A percentile compares a stretch with the other conserved stretches of the same genome.
Conservation (phyloP, 1,139 yeast genomes). For the Scheffersomyces titani region DNA sequence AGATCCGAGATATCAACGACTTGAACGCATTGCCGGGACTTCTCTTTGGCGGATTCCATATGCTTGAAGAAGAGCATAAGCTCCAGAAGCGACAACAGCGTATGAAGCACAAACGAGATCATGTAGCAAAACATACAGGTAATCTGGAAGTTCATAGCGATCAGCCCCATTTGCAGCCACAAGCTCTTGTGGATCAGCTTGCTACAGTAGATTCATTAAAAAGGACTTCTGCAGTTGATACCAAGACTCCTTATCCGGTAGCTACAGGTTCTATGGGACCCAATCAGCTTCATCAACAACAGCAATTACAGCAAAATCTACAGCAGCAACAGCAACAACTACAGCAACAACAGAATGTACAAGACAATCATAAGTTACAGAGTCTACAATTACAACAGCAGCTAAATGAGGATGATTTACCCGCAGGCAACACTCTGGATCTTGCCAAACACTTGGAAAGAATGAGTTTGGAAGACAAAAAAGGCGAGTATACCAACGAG, state of each 20-base stretch:
- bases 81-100: slow-evolving; percentile 31
- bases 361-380: background rate
- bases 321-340: background rate
- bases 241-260: background rate
- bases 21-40: slow-evolving; percentile 42
- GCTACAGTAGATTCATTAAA: background rate
- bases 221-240: background rate
- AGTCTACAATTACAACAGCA: background rate
- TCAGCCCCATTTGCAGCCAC: background rate
- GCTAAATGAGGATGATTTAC: background rate
- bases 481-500: slow-evolving; percentile 7
- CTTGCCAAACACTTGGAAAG: slow-evolving; percentile 6
- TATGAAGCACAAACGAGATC: slow-evolving; percentile 6
- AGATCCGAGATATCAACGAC: slow-evolving; percentile 42
- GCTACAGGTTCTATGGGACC: background rate
- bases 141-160: slow-evolving; percentile 4
- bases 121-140: background rate
- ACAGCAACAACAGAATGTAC: background rate
- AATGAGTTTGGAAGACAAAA: slow-evolving; percentile 1
- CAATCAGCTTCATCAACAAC: background rate
- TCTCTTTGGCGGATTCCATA: slow-evolving; percentile 42
- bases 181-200: background rate
- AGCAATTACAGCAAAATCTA: background rate
- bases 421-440: slow-evolving; percentile 1
- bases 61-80: slow-evolving; percentile 40